Percentiles rank a stretch among this genome's conserved stretches.
These are phyloP conservation scores for Termitomyces sp. DNA, from an alignment of 768 basidiomycete species.

Conservation along the genomic window DNA sequence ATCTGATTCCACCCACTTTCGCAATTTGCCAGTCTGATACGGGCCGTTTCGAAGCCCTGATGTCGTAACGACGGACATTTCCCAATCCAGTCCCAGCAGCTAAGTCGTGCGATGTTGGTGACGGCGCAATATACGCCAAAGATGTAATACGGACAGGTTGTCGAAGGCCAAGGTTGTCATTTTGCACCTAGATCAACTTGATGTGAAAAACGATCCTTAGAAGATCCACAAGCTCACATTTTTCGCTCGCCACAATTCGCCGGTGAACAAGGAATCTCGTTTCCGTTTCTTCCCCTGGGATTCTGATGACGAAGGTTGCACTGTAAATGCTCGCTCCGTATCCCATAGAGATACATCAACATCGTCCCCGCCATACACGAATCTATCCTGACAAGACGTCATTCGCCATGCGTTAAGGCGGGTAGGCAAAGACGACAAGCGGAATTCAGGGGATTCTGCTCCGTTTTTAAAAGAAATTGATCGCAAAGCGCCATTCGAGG, in stretches of 20 bases:
- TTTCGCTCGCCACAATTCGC: constrained; percentile 81
- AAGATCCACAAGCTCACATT: constrained; percentile 47
- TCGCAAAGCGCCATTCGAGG: constrained; percentile 70
- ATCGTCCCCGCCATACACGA: constrained; percentile 84
- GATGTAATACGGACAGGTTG: constrained; percentile 75
- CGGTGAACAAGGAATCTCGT: constrained; percentile 56
- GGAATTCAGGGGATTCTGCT: constrained; percentile 16
- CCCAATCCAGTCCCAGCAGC: constrained; percentile 73
- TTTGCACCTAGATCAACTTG: constrained; percentile 44
- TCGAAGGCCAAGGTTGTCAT: constrained; percentile 70
- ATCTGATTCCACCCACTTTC: constrained; percentile 57
- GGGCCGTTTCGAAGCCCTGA: constrained; percentile 61
- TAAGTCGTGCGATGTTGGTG: constrained; percentile 40
- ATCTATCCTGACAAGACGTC: constrained; percentile 44
- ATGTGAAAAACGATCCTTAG: neutral
- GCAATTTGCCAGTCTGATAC: constrained; percentile 62
- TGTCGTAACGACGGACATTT: constrained; percentile 74
- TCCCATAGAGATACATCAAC: constrained; percentile 83
- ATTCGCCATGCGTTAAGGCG: constrained; percentile 68
- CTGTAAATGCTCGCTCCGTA: constrained; percentile 50
- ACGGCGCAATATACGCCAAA: constrained; percentile 50
- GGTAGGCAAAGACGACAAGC: constrained; percentile 50
- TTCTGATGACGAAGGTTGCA: constrained; percentile 16
- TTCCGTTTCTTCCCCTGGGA: constrained; percentile 50
- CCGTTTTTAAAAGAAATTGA: constrained; percentile 30